Evolutionary conservation across 345 rosid species (phyloP).

Genomic region (Linum lewisii): DNA sequence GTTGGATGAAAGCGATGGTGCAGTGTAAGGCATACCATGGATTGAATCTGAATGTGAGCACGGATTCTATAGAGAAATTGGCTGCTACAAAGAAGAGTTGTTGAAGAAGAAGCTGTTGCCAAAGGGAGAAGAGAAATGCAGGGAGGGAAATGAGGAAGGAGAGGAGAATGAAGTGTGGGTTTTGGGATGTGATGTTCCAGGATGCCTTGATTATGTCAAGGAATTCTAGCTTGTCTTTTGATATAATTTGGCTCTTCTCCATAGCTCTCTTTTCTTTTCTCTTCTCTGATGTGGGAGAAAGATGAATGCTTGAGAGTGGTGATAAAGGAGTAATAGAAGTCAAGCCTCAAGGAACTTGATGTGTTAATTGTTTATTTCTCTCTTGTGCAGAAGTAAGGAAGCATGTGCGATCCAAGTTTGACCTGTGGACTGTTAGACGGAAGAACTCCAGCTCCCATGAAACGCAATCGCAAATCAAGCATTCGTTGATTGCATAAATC

Average conservation of each 20-base stretch:
- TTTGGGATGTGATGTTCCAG: conserved; percentile 10
- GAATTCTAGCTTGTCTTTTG: conserved; percentile 14
- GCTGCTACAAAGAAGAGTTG: conserved; percentile 8
- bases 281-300: background rate
- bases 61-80: background rate
- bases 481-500: no score
- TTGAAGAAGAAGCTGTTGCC: conserved; percentile 18
- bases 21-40: background rate
- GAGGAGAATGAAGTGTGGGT: conserved; percentile 19
- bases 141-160: conserved; percentile 23
- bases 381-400: no score
- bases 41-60: background rate
- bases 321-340: no score
- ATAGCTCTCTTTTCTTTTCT: background rate
- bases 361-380: no score
- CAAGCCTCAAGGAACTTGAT: no score
- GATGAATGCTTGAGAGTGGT: background rate
- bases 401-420: no score
- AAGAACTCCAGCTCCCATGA: no score
- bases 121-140: conserved; percentile 16
- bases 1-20: background rate
- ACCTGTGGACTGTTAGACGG: no score
- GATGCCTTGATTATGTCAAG: conserved; percentile 15
- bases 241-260: conserved; percentile 7
- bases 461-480: no score